Base-by-base conservation (phyloP, 1,284 basidiomycete genomes). In the Lignosus rhinocerotis region DNA sequence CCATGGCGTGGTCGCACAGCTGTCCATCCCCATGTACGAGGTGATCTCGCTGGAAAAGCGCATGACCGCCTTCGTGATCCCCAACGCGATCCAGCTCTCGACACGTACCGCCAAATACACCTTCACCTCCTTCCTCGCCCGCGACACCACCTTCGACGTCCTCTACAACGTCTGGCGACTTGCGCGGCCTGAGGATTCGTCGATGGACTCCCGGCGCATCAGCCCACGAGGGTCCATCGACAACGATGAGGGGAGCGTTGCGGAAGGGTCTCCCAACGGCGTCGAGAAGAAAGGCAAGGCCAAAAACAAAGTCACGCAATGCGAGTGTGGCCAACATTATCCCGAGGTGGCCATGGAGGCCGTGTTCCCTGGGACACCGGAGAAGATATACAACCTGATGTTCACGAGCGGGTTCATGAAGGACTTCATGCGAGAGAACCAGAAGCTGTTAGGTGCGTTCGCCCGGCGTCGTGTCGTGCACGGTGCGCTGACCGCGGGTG, bases 41-140 rank as follows among this genome's bases (percentile, higher is more conserved):
- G 90, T 99, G 57, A 88, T 85, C 36, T 80, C 86, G 12, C 86
- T 99, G 46, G 96, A 99, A 72, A 98, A 98, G 81, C 93, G 90
- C 67, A 99, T 96, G 94, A 99, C 97, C 0, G 96, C 96, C 1
- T 92, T 97, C 65, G 94, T 99, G 58, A 99, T 99, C 62, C 96
- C 97, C 12, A 99, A 99, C 72, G 96, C 95, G 9, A 96, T 99
- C 66, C 91, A 92, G 67, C 84, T 99, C 55, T 86, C 89, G 12
- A 98, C 96, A 0, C 81, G 86, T 31, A 87, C 89, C 60, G 78
- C 80, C 12, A 90, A 95, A 79, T 94, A 98, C 76, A 93, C 89
- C 0, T 98, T 98, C 69, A 93, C 96, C 0, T 97, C 95, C 6
- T 96, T 99, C 80, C 88, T 99, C 63, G 92, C 95, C 0, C 86